Evolutionary conservation across 179 eudicot species (phyloP), one percentile per base, ranked within the genome.

Genomic region (Actinidia chinensis): DNA sequence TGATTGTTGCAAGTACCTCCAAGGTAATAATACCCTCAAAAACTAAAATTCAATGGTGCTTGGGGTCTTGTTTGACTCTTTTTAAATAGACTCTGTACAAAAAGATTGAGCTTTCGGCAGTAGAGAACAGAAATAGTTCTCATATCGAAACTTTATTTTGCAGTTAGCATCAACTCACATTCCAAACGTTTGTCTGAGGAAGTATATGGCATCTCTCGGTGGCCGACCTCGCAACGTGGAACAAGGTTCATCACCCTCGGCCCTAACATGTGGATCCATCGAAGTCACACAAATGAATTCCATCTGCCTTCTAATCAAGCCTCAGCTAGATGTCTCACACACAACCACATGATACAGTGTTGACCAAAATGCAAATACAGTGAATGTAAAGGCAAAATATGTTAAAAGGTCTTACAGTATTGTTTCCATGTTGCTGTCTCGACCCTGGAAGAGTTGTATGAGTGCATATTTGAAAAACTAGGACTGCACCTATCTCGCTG

Each of bases 371-470:
- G 43, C 12, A 8, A 60, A 40, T 23, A 8, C 11, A 1, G 61
- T 79, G 76, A n/a, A 80, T 67, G 4, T 80, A 22, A 74, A 70
- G 77, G 79, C 76, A n/a, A 76, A 22, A 36, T 80, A 75, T 17
- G 8, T 12, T 59, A n/a, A 25, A 69, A 58, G 52, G 1, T 69
- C 15, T 8, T 12, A 17, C 13, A 40, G 70, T 80, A 36, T 75
- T n/a, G 43, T 71, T 81, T 61, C 33, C 6, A n/a, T 76, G 5
- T 13, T 68, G 0, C n/a, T 25, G 40, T 44, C 42, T 63, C 71
- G 3, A 42, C 36, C 43, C 54, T 76, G 8, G 76, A 13, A n/a
- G 80, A 50, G 23, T 61, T 76, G 22, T n/a, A 70, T 2, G 50
- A 76, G 11, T 68, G 76, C 36, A 68, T 83, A n/a, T n/a, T n/a